Conservation (phyloP, 495 filamentous ascomycete genomes). For the Margaritispora aquatica region DNA sequence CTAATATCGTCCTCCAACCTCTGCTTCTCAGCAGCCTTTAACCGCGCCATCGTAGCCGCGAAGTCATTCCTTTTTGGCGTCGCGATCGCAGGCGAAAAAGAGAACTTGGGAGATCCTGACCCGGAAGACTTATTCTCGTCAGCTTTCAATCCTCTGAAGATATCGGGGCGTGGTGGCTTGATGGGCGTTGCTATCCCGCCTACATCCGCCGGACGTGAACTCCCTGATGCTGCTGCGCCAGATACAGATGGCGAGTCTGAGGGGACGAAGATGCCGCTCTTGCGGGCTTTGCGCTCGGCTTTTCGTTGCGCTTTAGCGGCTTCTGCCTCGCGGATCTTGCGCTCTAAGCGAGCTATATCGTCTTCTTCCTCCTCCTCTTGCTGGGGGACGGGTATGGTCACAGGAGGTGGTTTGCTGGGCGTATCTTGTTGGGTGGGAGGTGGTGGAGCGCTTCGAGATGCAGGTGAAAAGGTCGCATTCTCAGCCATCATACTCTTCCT, state of each 20-base stretch:
- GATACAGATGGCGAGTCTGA: constrained; percentile 18
- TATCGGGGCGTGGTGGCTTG: constrained; percentile 26
- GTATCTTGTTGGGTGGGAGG: neutral
- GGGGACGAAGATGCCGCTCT: constrained; percentile 22
- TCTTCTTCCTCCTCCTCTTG: constrained; percentile 18
- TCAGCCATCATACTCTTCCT: constrained; percentile 40
- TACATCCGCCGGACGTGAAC: constrained; percentile 2
- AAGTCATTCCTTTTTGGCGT: constrained; percentile 23
- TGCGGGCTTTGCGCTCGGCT: constrained; percentile 27
- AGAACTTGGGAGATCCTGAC: constrained; percentile 28
- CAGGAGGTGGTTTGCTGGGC: neutral
- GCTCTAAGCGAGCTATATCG: constrained; percentile 17
- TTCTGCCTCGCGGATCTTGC: constrained; percentile 18
- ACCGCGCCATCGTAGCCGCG: constrained; percentile 23
- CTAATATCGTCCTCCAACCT: constrained; percentile 28
- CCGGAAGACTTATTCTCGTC: constrained; percentile 27
- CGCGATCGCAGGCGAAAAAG: constrained; percentile 22
- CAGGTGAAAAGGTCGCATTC: constrained; percentile 10
- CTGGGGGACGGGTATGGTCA: constrained; percentile 6
- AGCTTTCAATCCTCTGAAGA: constrained; percentile 27
- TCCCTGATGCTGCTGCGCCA: constrained; percentile 4
- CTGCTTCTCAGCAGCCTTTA: constrained; percentile 27
- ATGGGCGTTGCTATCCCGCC: constrained; percentile 22
- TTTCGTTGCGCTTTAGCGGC: constrained; percentile 22
- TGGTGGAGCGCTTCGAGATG: constrained; percentile 13